These are phyloP conservation scores for Beauveria brongniartii DNA, from an alignment of 2,329 filamentous ascomycete genomes.

Conservation along the genomic window DNA sequence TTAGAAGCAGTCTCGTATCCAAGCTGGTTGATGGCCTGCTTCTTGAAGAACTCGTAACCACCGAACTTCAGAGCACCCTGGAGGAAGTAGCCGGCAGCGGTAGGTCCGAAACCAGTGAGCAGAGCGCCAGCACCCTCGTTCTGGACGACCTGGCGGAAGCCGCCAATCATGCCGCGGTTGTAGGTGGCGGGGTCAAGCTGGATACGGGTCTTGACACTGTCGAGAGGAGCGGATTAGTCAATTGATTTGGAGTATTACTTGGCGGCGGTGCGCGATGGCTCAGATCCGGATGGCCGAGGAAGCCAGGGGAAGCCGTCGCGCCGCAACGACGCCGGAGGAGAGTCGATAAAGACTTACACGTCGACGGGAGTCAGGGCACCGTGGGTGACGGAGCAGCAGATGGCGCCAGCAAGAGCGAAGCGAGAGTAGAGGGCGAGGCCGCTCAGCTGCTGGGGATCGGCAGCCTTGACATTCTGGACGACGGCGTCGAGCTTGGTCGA, in stretches of 20 bases:
- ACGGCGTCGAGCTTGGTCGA: conserved; percentile 38
- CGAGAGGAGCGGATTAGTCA: conserved; percentile 13
- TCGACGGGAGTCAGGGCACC: conserved; percentile 95
- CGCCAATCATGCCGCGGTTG: conserved; percentile 73
- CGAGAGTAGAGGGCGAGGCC: conserved; percentile 75
- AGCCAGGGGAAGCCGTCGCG: background rate
- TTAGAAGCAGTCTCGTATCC: conserved; percentile 63
- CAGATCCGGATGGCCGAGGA: background rate
- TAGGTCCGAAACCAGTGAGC: conserved; percentile 71
- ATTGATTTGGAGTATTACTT: background rate
- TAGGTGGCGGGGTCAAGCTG: conserved; percentile 78
- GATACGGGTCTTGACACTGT: conserved; percentile 80
- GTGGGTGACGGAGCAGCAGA: conserved; percentile 98
- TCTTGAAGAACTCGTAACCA: conserved; percentile 87
- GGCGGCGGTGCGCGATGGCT: background rate
- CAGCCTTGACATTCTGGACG: conserved; percentile 33
- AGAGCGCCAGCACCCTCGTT: conserved; percentile 74
- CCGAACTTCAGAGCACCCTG: conserved; percentile 84
- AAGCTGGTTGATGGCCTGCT: conserved; percentile 67
- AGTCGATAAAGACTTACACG: conserved; percentile 67
- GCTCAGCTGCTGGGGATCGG: conserved; percentile 34
- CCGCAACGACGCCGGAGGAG: background rate
- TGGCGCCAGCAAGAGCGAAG: conserved; percentile 93
- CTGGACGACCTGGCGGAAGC: conserved; percentile 69
- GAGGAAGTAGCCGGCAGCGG: conserved; percentile 76